Conservation (phyloP, 345 rosid genomes). For the Pseudoturritis turrita region DNA sequence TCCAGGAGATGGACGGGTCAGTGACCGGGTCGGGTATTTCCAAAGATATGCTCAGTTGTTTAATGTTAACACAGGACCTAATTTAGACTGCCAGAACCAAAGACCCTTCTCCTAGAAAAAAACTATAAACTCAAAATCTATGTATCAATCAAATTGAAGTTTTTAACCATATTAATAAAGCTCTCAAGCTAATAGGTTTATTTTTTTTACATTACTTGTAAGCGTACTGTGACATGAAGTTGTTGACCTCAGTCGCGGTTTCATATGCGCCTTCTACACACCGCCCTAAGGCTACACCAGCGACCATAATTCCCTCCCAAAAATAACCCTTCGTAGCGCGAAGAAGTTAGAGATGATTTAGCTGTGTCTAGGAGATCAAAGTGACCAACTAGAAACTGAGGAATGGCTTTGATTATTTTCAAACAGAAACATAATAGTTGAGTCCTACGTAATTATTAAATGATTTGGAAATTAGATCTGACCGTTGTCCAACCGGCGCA, state of each 20-base stretch:
- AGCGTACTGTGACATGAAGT: constrained; percentile 52
- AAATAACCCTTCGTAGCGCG: constrained; percentile 63
- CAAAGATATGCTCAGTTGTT: constrained; percentile 55
- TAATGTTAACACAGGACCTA: constrained; percentile 42
- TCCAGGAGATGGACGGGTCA: constrained; percentile 38
- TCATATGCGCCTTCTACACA: constrained; percentile 88
- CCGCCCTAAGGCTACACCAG: constrained; percentile 86
- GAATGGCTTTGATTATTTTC: too few relatives aligned
- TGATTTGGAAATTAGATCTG: too few relatives aligned
- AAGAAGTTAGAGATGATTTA: constrained; percentile 46
- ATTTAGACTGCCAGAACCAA: constrained; percentile 60
- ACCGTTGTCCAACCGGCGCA: too few relatives aligned
- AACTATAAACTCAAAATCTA: not conserved
- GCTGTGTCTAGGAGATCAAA: constrained; percentile 61
- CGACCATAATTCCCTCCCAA: constrained; percentile 77
- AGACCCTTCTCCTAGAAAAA: constrained; percentile 34
- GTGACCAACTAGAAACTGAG: constrained; percentile 89
- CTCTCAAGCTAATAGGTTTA: constrained; percentile 5
- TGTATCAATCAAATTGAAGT: constrained; percentile 2
- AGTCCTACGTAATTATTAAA: too few relatives aligned
- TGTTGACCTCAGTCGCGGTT: constrained; percentile 62
- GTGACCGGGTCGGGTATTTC: constrained; percentile 55
- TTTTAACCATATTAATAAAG: constrained; percentile 1
- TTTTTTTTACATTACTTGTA: constrained; percentile 32
- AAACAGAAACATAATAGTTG: too few relatives aligned